Base-by-base conservation (phyloP, 2,329 filamentous ascomycete species). In the Claviceps sp. region DNA sequence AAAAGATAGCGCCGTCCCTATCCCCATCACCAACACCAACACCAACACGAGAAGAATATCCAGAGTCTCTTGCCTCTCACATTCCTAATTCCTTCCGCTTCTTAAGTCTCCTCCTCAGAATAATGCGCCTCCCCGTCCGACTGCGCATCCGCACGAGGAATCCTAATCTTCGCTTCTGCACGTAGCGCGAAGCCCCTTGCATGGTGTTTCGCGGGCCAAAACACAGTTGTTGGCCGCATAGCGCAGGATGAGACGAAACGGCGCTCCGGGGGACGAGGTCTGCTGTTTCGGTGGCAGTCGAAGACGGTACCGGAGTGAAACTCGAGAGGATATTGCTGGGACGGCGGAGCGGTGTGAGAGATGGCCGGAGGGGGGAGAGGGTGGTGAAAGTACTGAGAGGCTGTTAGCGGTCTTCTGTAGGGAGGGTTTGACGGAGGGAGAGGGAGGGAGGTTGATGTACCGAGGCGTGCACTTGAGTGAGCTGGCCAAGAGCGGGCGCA, bases 121-220 rank as follows among this genome's bases (percentile, higher is more conserved):
- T 60, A 54, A 72, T 77, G 66, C 73, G 77, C 53, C 72, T 67
- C 3, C 79, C 79, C 9, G 70, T 74, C 61, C 70, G 72, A 46
- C 72, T 73, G 57, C 71, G 67, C 57, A 72, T 63, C 40, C 78
- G 68, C 57, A 68, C 71, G 47, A 82, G 63, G 59, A 80, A 82
- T 1, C 79, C 79, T 57, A 76, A 73, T 57, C 78, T 71, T 24
- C 78, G 71, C 71, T 81, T 82, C 65, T 80, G 76, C 14, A 81
- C 63, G 51, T 81, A 67, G 38, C 78, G 71, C 51, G 74, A 78
- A 52, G 72, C 66, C 48, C 71, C 66, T 52, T 75, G 72, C 75
- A 81, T 75, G 36, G 76, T 81, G 60, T 78, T 72, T 54, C 78
- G 73, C 47, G 78, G 78, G 1, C 76, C 78, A 67, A 74, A 81